These are phyloP conservation scores for Spiromastix sp. DNA, from an alignment of 2,329 filamentous ascomycete genomes.

Conservation along the genomic window DNA sequence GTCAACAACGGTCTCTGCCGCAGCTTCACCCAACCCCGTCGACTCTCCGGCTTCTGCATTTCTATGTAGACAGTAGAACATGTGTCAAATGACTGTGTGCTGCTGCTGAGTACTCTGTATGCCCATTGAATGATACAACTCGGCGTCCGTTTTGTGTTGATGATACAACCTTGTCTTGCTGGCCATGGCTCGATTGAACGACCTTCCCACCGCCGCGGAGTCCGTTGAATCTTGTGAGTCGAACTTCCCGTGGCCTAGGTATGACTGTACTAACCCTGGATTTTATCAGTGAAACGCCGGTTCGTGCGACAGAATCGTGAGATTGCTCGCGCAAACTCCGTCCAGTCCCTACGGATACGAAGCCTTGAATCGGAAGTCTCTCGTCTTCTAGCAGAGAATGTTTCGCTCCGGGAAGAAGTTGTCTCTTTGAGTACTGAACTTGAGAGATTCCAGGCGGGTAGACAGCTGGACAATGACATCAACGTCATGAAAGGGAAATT, in stretches of 20 bases:
- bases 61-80: not conserved
- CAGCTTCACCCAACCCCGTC: slow-evolving; percentile 6
- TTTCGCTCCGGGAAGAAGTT: slow-evolving; percentile 48
- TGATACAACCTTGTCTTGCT: slow-evolving; percentile 3
- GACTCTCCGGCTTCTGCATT: not conserved
- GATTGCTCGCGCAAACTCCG: slow-evolving; percentile 53
- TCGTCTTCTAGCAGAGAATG: slow-evolving; percentile 50
- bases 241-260: not conserved
- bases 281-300: slow-evolving; percentile 47
- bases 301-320: slow-evolving; percentile 58
- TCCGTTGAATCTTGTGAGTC: slow-evolving; percentile 39
- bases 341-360: slow-evolving; percentile 54
- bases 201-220: slow-evolving; percentile 33
- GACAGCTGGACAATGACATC: slow-evolving; percentile 37
- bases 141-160: not conserved
- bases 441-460: slow-evolving; percentile 36
- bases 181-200: slow-evolving; percentile 41
- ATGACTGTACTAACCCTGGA: no score
- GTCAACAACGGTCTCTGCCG: slow-evolving; percentile 26
- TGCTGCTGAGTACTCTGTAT: no score
- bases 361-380: slow-evolving; percentile 52
- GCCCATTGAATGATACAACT: no score
- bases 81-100: slow-evolving; percentile 3
- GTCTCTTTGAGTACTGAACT: slow-evolving; percentile 47
- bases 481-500: slow-evolving; percentile 44